These are phyloP conservation scores for Trichoderma sp. DNA, from an alignment of 2,329 filamentous ascomycete species.

Conservation along the genomic window DNA sequence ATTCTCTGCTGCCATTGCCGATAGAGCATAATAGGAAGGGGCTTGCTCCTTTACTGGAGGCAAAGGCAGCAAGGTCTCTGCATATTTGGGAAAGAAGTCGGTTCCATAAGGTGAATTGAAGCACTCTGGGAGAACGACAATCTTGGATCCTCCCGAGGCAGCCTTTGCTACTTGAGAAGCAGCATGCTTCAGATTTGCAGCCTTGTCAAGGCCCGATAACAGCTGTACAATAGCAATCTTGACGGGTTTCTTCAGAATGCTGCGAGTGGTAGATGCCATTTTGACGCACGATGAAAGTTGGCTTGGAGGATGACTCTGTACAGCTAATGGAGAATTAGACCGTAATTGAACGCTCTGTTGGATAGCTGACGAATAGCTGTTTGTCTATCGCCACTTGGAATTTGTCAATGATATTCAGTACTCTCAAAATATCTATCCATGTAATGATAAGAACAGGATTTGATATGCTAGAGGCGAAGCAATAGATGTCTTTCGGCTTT, in stretches of 20 bases:
- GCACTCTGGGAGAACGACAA: slow-evolving; percentile 94
- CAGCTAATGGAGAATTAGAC: not conserved
- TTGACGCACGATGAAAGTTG: not conserved
- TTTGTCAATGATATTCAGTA: not conserved
- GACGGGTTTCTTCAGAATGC: slow-evolving; percentile 68
- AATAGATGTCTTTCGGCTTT: not conserved
- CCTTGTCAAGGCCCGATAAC: slow-evolving; percentile 78
- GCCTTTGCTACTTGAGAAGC: slow-evolving; percentile 82
- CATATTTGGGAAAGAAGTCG: slow-evolving; percentile 86
- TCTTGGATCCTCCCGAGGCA: slow-evolving; percentile 70
- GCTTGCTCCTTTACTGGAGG: slow-evolving; percentile 70
- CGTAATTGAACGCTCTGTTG: not conserved
- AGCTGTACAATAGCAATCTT: slow-evolving; percentile 83
- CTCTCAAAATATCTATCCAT: not conserved
- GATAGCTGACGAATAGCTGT: not conserved
- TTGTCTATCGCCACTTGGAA: not conserved
- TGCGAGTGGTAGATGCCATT: not conserved
- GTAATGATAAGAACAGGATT: not conserved
- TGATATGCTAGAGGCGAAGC: not conserved
- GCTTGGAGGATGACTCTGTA: not conserved
- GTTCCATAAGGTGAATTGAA: slow-evolving; percentile 98
- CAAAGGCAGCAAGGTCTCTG: slow-evolving; percentile 76
- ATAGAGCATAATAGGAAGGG: slow-evolving; percentile 83
- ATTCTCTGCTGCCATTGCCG: slow-evolving; percentile 75
- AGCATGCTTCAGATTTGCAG: slow-evolving; percentile 78